phyloP scores from a whole-genome alignment of 2,329 filamentous ascomycete species.

The Penicillium sp. region DNA sequence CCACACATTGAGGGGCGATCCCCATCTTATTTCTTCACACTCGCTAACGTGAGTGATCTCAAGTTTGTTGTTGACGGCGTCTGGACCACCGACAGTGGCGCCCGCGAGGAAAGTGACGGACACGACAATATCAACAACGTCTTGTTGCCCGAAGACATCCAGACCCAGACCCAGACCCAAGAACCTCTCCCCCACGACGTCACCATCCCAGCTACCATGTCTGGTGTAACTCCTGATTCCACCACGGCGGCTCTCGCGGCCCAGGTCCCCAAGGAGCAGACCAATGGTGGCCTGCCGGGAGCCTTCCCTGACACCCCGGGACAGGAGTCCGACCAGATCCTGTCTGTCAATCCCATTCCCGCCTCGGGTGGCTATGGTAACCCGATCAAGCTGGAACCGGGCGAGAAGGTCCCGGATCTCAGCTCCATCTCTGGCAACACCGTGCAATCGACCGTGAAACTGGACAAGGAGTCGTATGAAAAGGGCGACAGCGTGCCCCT shows the following conservation, averaged over 20 bases:
- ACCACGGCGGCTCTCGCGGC: conserved; percentile 63
- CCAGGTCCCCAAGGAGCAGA: conserved; percentile 63
- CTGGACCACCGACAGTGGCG: conserved; percentile 82
- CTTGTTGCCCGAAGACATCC: conserved; percentile 72
- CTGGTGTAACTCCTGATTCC: conserved; percentile 68
- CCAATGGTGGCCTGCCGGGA: conserved; percentile 57
- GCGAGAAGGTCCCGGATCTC: conserved; percentile 75
- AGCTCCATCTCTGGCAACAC: conserved; percentile 68
- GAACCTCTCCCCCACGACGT: conserved; percentile 8
- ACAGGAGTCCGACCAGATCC: conserved; percentile 45
- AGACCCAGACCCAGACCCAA: conserved; percentile 17
- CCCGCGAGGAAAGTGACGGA: conserved; percentile 79
- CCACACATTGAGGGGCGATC: neutral
- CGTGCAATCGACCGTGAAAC: conserved; percentile 64
- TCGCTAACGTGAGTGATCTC: conserved; percentile 8
- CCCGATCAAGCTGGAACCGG: conserved; percentile 75
- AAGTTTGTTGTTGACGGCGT: conserved; percentile 94
- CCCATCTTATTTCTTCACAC: conserved; percentile 18
- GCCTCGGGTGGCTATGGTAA: conserved; percentile 66
- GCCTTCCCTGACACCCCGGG: conserved; percentile 73
- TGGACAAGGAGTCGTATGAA: conserved; percentile 85
- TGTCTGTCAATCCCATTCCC: conserved; percentile 60
- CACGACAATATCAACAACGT: conserved; percentile 92
- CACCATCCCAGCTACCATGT: conserved; percentile 43
- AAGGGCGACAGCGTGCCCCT: conserved; percentile 61